Percentiles rank a stretch among this genome's conserved stretches.
phyloP scores from a whole-genome alignment of 805 yeast genomes.

The Saccharomycopsis microspora region DNA sequence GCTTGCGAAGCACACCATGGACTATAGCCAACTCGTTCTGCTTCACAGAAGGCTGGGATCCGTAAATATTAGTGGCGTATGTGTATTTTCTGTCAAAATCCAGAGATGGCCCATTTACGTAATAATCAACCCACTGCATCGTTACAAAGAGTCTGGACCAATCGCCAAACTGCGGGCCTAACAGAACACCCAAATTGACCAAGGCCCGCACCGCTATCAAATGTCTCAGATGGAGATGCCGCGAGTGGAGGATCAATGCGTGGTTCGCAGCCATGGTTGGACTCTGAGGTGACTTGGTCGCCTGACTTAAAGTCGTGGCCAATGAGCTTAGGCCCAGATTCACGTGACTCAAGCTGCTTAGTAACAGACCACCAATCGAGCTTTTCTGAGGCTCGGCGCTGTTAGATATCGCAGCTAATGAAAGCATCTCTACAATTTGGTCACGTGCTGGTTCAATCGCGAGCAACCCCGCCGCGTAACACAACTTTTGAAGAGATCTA shows the following conservation, averaged over 20 bases:
- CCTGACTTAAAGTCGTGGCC: conserved; percentile 9
- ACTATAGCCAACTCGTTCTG: conserved; percentile 37
- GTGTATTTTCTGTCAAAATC: conserved; percentile 23
- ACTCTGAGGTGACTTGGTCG: conserved; percentile 4
- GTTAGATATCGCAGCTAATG: conserved; percentile 33
- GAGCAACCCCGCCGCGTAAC: conserved; percentile 77
- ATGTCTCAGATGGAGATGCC: conserved; percentile 53
- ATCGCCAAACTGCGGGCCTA: conserved; percentile 66
- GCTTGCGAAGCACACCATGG: conserved; percentile 43
- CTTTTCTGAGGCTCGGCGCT: conserved; percentile 18
- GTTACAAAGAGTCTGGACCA: conserved; percentile 59
- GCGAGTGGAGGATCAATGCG: conserved; percentile 22
- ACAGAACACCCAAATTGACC: conserved; percentile 61
- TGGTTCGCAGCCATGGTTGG: not conserved
- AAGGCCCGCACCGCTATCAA: conserved; percentile 70
- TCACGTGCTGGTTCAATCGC: conserved; percentile 47
- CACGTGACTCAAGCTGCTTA: conserved; percentile 14
- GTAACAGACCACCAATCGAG: conserved; percentile 13
- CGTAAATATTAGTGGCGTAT: conserved; percentile 10
- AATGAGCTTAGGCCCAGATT: conserved; percentile 6
- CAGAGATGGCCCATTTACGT: conserved; percentile 48
- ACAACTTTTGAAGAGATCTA: conserved; percentile 65
- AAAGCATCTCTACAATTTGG: conserved; percentile 36
- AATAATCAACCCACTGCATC: conserved; percentile 71
- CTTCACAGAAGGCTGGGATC: conserved; percentile 20